These are phyloP conservation scores for Daphne laureola DNA, from an alignment of 441 rosid species.

Conservation along the genomic window DNA sequence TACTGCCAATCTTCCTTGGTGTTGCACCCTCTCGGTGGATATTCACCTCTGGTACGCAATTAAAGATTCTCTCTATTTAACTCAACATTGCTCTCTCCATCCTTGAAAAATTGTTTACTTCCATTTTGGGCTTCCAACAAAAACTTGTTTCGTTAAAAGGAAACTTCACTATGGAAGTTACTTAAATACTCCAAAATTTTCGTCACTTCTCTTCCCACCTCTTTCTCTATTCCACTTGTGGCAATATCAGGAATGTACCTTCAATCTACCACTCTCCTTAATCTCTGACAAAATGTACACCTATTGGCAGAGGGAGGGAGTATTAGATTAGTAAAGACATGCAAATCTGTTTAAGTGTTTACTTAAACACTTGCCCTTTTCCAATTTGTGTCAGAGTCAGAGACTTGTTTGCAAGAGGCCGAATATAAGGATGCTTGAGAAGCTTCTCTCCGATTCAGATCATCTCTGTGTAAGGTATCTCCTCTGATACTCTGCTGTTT, in stretches of 20 bases:
- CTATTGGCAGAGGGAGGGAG: no score
- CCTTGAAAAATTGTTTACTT: no score
- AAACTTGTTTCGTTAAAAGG: no score
- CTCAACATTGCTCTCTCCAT: not conserved
- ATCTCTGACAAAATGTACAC: no score
- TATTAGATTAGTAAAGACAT: slow-evolving; percentile 12
- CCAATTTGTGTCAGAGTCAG: slow-evolving; percentile 36
- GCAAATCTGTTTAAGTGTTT: slow-evolving; percentile 7
- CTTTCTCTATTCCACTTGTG: no score
- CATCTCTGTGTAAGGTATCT: slow-evolving; percentile 32
- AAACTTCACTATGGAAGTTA: no score
- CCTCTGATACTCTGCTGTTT: no score
- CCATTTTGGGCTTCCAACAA: no score
- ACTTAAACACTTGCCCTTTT: not conserved
- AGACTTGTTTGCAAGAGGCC: slow-evolving; percentile 25
- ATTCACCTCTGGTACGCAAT: slow-evolving; percentile 35
- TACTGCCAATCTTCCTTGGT: slow-evolving; percentile 33
- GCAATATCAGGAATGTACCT: no score
- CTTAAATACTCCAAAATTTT: no score
- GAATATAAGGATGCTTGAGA: slow-evolving; percentile 31
- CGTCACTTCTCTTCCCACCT: no score
- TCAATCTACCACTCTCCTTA: no score
- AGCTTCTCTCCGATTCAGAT: slow-evolving; percentile 36
- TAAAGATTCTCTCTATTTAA: not conserved
- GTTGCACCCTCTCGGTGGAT: slow-evolving; percentile 20